Percentiles rank a stretch among this genome's conserved stretches.
phyloP scores from a whole-genome alignment of 176 grass and related monocot species.

The Carex pumila region DNA sequence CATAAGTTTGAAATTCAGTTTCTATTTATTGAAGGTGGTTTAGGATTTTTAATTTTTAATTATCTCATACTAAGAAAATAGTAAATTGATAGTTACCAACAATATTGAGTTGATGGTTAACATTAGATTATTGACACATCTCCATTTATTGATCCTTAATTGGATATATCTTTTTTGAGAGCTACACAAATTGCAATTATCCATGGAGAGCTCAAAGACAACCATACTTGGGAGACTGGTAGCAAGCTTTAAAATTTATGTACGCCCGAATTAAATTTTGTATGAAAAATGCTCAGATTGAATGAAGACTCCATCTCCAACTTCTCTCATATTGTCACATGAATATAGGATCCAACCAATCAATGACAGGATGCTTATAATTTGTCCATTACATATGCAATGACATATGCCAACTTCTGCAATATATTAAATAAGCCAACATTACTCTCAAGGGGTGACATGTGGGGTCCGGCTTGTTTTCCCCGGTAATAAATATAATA shows the following conservation, averaged over 20 bases:
- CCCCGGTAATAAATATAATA: not conserved
- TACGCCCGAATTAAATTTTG: not conserved
- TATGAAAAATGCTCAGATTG: not conserved
- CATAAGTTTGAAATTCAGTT: no score
- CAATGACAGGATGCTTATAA: not conserved
- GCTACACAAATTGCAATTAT: no score
- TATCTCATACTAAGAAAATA: no score
- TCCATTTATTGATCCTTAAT: not conserved
- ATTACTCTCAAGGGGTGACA: not conserved
- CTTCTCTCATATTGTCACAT: not conserved
- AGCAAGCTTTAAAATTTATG: not conserved
- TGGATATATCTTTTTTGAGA: not conserved
- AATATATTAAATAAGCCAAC: not conserved
- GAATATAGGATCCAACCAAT: not conserved
- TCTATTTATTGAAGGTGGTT: no score
- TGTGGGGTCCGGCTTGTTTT: not conserved
- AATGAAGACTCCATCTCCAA: not conserved
- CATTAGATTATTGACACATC: not conserved
- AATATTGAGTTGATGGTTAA: no score
- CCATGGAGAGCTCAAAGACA: not conserved
- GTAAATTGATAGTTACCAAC: no score
- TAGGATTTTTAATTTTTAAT: no score
- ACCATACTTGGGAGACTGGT: not conserved
- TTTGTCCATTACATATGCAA: constrained; percentile 8
- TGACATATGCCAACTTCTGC: constrained; percentile 1